A percentile compares a stretch with the other conserved stretches of the same genome.
phyloP scores from a whole-genome alignment of 106 monocot species.

The Apostasia shenzhenica region DNA sequence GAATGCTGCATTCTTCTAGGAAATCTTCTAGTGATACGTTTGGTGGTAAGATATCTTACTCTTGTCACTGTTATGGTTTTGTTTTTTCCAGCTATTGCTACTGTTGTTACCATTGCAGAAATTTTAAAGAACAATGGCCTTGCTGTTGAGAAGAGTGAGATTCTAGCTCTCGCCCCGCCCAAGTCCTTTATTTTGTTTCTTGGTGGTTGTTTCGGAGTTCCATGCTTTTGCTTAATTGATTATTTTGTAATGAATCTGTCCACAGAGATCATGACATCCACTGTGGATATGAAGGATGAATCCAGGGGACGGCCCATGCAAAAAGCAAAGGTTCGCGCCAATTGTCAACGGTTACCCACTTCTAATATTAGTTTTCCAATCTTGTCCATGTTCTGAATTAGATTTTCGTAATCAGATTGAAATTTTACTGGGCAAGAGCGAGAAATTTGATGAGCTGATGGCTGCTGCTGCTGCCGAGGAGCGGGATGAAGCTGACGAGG shows the following conservation, averaged over 20 bases:
- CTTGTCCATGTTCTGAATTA: background rate
- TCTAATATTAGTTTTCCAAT: background rate
- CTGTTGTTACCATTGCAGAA: constrained; percentile 81
- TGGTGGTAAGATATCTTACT: constrained; percentile 11
- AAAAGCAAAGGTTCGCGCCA: constrained; percentile 18
- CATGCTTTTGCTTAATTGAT: background rate
- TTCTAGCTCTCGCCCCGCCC: constrained; percentile 6
- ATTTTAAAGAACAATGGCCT: constrained; percentile 90
- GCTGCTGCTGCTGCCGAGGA: constrained; percentile 30
- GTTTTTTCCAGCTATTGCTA: constrained; percentile 66
- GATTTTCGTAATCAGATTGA: constrained; percentile 11
- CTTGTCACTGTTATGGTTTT: constrained; percentile 37
- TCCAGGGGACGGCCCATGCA: constrained; percentile 24
- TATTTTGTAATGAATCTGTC: background rate
- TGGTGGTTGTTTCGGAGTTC: background rate
- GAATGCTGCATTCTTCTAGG: too few species aligned
- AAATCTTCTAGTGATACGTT: too few species aligned
- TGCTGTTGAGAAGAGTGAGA: constrained; percentile 80
- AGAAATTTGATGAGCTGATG: constrained; percentile 38
- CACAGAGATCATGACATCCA: constrained; percentile 26
- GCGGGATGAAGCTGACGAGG: constrained; percentile 20
- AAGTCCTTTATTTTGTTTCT: background rate
- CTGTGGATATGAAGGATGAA: constrained; percentile 25
- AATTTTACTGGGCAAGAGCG: constrained; percentile 24
- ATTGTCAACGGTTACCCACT: background rate